Conservation (phyloP, 2,329 filamentous ascomycete species). For the Nemania sp. region DNA sequence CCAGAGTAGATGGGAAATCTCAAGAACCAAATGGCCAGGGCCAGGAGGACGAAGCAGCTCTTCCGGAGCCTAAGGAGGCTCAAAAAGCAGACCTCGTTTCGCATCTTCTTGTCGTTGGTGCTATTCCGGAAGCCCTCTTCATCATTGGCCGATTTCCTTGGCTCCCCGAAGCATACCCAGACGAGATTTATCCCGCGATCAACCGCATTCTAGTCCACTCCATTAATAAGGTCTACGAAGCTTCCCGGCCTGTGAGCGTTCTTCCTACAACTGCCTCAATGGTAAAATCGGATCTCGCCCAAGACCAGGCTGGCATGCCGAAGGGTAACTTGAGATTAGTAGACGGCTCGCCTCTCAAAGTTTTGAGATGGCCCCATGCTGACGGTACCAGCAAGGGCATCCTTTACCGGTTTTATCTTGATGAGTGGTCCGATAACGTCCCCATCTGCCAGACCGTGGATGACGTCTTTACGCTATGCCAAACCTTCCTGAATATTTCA, state of each 20-base stretch:
- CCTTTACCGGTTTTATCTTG: slow-evolving; percentile 95
- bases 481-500: slow-evolving; percentile 80
- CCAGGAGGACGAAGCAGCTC: slow-evolving; percentile 52
- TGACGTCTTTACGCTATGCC: slow-evolving; percentile 86
- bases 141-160: slow-evolving; percentile 91
- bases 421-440: slow-evolving; percentile 93
- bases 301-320: slow-evolving; percentile 68
- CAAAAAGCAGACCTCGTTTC: slow-evolving; percentile 87
- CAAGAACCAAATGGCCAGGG: slow-evolving; percentile 51
- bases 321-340: slow-evolving; percentile 71
- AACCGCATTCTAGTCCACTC: slow-evolving; percentile 86
- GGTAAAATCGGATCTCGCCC: slow-evolving; percentile 48
- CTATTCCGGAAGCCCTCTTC: slow-evolving; percentile 89
- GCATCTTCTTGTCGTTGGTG: slow-evolving; percentile 86
- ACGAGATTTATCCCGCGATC: slow-evolving; percentile 74
- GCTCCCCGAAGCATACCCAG: slow-evolving; percentile 83
- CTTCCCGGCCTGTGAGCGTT: slow-evolving; percentile 42
- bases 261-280: slow-evolving; percentile 42
- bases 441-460: slow-evolving; percentile 89
- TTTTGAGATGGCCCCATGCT: slow-evolving; percentile 81
- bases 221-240: slow-evolving; percentile 71
- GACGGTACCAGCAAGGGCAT: slow-evolving; percentile 78
- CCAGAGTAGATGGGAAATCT: slow-evolving; percentile 59
- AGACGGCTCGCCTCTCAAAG: slow-evolving; percentile 65
- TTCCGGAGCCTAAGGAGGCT: slow-evolving; percentile 73